phyloP scores from a whole-genome alignment of 345 rosid genomes.

The Durio zibethinus region DNA sequence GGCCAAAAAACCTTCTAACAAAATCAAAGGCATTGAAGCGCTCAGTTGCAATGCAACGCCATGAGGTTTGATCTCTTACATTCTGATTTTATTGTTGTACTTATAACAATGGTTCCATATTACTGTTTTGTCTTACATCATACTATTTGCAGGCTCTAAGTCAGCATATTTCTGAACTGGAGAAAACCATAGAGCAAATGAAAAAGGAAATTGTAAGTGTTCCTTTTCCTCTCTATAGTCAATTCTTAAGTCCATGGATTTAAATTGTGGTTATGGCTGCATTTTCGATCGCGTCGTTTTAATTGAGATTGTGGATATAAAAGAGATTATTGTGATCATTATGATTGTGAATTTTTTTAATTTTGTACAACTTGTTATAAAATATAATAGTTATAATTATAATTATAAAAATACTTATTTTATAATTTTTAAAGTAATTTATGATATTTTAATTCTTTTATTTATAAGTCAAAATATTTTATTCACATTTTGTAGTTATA shows the following conservation, averaged over 20 bases:
- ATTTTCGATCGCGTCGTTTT: too few relatives aligned
- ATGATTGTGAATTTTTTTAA: too few relatives aligned
- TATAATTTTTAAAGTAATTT: too few relatives aligned
- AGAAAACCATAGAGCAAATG: constrained; percentile 70
- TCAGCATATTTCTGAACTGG: constrained; percentile 90
- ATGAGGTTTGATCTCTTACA: constrained; percentile 58
- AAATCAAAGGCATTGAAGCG: constrained; percentile 96
- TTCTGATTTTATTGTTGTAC: constrained; percentile 3
- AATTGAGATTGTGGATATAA: too few relatives aligned
- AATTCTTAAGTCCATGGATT: background rate
- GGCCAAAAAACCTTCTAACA: constrained; percentile 94
- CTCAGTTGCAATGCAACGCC: constrained; percentile 93
- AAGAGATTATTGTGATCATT: too few relatives aligned
- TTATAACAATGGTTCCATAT: constrained; percentile 11
- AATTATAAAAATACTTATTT: too few relatives aligned
- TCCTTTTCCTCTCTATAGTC: background rate
- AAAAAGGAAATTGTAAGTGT: constrained; percentile 72
- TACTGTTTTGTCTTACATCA: constrained; percentile 3
- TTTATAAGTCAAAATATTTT: too few relatives aligned
- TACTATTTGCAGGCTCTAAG: constrained; percentile 69
- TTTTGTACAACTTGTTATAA: too few relatives aligned
- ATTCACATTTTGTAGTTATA: too few relatives aligned
- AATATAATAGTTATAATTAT: too few relatives aligned
- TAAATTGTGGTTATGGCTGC: too few relatives aligned
- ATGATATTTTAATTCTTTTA: too few relatives aligned